phyloP scores from a whole-genome alignment of 2,329 filamentous ascomycete species.

The Macrophomina phaseolina region DNA sequence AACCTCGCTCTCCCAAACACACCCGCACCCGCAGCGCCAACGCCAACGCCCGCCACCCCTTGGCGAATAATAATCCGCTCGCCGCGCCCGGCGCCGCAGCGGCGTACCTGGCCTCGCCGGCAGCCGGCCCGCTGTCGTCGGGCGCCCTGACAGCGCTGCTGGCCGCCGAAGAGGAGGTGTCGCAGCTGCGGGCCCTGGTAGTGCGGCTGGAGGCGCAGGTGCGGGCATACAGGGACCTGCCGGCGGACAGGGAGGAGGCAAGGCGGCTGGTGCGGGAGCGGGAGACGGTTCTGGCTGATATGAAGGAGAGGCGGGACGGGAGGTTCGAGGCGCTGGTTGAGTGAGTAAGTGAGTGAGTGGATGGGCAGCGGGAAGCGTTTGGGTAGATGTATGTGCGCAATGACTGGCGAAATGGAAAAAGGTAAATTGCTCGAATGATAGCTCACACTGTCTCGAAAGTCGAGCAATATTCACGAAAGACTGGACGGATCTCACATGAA shows the following conservation, averaged over 20 bases:
- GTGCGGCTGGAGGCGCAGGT: constrained; percentile 14
- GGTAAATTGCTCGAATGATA: too few species aligned
- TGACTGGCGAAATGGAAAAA: not conserved
- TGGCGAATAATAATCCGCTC: not conserved
- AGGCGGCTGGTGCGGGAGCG: constrained; percentile 72
- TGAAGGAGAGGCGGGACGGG: constrained; percentile 70
- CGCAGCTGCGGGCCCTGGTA: constrained; percentile 5
- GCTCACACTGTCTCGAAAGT: too few species aligned
- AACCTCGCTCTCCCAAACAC: not conserved
- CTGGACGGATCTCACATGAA: not conserved
- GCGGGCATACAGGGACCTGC: constrained; percentile 39
- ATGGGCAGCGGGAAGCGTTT: too few species aligned
- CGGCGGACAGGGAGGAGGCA: constrained; percentile 72
- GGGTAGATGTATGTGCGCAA: too few species aligned
- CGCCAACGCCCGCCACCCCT: not conserved
- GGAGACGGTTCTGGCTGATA: constrained; percentile 65
- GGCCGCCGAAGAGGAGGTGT: not conserved
- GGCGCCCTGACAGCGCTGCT: not conserved
- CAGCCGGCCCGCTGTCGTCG: not conserved
- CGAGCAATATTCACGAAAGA: too few species aligned
- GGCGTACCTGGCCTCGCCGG: constrained; percentile 31
- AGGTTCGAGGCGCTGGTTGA: constrained; percentile 77
- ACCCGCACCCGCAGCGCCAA: not conserved
- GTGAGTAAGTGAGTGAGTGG: constrained; percentile 41
- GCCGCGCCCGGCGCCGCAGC: constrained; percentile 3